phyloP scores from a whole-genome alignment of 2,329 filamentous ascomycete species.

The Aspergillus sojae region DNA sequence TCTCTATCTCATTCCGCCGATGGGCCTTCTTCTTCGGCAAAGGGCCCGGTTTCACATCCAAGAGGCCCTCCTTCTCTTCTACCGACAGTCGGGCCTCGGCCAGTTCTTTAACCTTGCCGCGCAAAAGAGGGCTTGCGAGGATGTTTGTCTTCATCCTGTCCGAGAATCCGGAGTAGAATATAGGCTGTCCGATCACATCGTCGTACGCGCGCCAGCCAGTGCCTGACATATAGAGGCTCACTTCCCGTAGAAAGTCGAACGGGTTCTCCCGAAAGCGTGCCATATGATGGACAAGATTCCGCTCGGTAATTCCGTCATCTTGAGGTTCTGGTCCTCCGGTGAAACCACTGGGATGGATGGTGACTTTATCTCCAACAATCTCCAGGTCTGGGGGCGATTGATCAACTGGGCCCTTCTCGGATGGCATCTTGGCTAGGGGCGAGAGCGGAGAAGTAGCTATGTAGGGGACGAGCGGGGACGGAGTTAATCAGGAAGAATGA shows the following conservation, averaged over 20 bases:
- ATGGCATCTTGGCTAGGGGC: constrained; percentile 29
- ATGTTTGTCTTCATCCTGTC: constrained; percentile 85
- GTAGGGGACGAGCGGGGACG: background rate
- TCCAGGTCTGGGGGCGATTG: constrained; percentile 72
- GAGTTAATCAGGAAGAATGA: constrained; percentile 7
- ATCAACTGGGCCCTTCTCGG: constrained; percentile 33
- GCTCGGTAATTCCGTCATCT: constrained; percentile 52
- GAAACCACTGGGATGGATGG: constrained; percentile 71
- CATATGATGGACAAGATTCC: constrained; percentile 68
- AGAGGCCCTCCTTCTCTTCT: constrained; percentile 74
- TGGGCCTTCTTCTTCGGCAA: constrained; percentile 33
- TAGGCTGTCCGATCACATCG: constrained; percentile 82
- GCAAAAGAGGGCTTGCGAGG: constrained; percentile 73
- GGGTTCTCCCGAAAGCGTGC: constrained; percentile 78
- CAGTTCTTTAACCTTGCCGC: constrained; percentile 72
- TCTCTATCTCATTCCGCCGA: constrained; percentile 64
- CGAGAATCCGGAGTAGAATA: constrained; percentile 90
- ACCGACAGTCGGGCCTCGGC: constrained; percentile 73
- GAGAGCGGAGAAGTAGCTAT: constrained; percentile 2
- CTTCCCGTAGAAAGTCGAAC: constrained; percentile 84
- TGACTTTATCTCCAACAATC: constrained; percentile 73
- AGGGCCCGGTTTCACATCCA: constrained; percentile 49
- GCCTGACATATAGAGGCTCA: constrained; percentile 89
- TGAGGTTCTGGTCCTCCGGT: constrained; percentile 39
- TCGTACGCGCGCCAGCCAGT: constrained; percentile 96